These are phyloP conservation scores for Solanum virginianum DNA, from an alignment of 257 asterid species.

Conservation along the genomic window DNA sequence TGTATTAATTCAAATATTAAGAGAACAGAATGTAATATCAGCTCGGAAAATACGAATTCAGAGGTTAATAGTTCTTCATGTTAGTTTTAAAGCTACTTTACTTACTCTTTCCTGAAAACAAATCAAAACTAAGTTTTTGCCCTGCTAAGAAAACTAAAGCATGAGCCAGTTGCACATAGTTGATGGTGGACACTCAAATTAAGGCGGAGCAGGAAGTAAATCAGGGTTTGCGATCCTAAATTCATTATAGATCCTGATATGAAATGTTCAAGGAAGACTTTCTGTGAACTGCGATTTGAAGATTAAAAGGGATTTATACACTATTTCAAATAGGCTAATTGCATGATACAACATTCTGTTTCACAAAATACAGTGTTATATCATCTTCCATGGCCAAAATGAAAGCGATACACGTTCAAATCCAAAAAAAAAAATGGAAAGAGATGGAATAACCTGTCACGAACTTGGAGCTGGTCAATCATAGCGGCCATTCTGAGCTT, in stretches of 20 bases:
- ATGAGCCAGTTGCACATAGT: background rate
- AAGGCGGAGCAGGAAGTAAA: background rate
- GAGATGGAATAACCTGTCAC: conserved; percentile 13
- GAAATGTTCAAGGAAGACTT: background rate
- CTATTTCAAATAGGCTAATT: background rate
- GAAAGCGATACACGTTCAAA: background rate
- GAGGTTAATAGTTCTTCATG: background rate
- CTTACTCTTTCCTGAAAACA: background rate
- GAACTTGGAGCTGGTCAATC: conserved; percentile 33
- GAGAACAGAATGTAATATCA: background rate
- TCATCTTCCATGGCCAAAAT: background rate
- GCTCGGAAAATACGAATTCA: background rate
- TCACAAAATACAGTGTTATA: background rate
- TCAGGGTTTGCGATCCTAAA: background rate
- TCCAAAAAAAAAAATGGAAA: background rate
- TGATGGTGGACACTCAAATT: background rate
- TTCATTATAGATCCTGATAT: background rate
- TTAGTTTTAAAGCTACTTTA: background rate
- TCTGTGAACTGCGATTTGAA: background rate
- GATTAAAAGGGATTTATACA: background rate
- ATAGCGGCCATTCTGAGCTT: conserved; percentile 13
- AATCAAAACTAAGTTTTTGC: background rate
- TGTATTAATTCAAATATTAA: background rate
- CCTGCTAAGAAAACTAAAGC: background rate
- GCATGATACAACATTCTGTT: background rate